Conservation (phyloP, 2,329 filamentous ascomycete species). For the Trichoderma sp. region DNA sequence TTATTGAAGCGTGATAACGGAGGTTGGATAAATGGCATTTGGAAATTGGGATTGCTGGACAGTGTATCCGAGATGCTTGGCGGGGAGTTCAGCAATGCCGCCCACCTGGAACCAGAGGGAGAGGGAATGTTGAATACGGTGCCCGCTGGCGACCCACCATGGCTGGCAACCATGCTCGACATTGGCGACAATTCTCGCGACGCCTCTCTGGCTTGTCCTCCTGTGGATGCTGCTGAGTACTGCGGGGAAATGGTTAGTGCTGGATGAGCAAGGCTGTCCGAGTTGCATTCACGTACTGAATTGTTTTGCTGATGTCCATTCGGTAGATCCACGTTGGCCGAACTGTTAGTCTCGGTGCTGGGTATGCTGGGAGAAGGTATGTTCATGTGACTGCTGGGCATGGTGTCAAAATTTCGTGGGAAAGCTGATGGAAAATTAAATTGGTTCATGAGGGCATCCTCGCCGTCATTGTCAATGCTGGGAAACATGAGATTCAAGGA, state of each 20-base stretch:
- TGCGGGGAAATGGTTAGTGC: conserved; percentile 43
- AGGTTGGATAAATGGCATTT: conserved; percentile 30
- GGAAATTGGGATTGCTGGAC: conserved; percentile 33
- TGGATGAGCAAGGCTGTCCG: neutral
- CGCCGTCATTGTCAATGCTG: conserved; percentile 36
- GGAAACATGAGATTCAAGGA: conserved; percentile 34
- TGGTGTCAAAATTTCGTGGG: conserved; percentile 56
- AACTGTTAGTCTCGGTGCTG: conserved; percentile 42
- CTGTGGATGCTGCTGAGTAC: conserved; percentile 53
- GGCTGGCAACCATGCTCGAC: conserved; percentile 53
- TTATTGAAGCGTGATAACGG: neutral
- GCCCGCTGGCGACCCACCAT: conserved; percentile 52
- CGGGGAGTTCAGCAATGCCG: conserved; percentile 34
- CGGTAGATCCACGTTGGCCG: conserved; percentile 37
- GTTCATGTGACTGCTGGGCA: conserved; percentile 32
- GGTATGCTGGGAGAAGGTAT: conserved; percentile 50
- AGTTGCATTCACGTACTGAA: conserved; percentile 42
- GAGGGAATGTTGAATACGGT: conserved; percentile 52
- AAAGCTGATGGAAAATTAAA: conserved; percentile 63
- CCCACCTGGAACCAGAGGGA: conserved; percentile 43
- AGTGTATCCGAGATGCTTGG: conserved; percentile 31
- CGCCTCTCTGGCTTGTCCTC: conserved; percentile 48
- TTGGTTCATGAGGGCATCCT: conserved; percentile 50
- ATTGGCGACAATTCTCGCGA: conserved; percentile 59
- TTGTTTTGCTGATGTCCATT: conserved; percentile 43